Evolutionary conservation across 2,329 filamentous ascomycete genomes (phyloP).

Genomic region (Neonectria ditissima): DNA sequence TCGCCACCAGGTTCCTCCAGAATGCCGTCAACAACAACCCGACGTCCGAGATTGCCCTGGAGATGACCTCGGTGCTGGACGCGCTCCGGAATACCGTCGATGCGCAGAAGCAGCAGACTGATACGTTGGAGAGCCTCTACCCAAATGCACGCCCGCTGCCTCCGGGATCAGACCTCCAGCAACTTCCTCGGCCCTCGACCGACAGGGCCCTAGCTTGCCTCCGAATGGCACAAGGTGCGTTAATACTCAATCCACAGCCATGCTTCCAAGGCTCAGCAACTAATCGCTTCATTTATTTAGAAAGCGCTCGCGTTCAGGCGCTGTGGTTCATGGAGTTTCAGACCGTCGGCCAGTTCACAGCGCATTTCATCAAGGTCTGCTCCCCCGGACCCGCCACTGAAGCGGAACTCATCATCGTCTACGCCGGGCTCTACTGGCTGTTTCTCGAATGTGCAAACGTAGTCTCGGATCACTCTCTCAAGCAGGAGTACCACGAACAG

Average conservation of each 20-base stretch:
- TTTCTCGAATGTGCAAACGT: slow-evolving; percentile 36
- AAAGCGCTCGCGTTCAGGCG: slow-evolving; percentile 21
- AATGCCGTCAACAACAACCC: slow-evolving; percentile 34
- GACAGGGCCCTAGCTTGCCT: slow-evolving; percentile 16
- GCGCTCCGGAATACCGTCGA: slow-evolving; percentile 26
- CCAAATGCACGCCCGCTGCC: slow-evolving; percentile 14
- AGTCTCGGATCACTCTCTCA: slow-evolving; percentile 12
- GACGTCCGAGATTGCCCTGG: slow-evolving; percentile 27
- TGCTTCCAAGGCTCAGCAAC: too few species aligned
- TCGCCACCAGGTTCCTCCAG: slow-evolving; percentile 40
- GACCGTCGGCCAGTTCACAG: slow-evolving; percentile 30
- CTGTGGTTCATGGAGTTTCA: slow-evolving; percentile 32
- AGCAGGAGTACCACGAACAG: slow-evolving; percentile 28
- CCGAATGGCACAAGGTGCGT: slow-evolving; percentile 17
- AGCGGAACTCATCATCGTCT: slow-evolving; percentile 37
- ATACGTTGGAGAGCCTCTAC: slow-evolving; percentile 18
- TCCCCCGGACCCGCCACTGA: slow-evolving; percentile 32
- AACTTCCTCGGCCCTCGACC: slow-evolving; percentile 9
- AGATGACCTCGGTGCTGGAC: slow-evolving; percentile 37
- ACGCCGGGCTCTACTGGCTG: slow-evolving; percentile 37
- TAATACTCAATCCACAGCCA: background rate
- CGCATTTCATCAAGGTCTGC: slow-evolving; percentile 38
- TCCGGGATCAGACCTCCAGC: slow-evolving; percentile 7
- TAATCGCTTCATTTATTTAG: background rate
- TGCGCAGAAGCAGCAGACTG: slow-evolving; percentile 26